phyloP scores from a whole-genome alignment of 345 rosid species.

The Aquilaria yunnanensis region DNA sequence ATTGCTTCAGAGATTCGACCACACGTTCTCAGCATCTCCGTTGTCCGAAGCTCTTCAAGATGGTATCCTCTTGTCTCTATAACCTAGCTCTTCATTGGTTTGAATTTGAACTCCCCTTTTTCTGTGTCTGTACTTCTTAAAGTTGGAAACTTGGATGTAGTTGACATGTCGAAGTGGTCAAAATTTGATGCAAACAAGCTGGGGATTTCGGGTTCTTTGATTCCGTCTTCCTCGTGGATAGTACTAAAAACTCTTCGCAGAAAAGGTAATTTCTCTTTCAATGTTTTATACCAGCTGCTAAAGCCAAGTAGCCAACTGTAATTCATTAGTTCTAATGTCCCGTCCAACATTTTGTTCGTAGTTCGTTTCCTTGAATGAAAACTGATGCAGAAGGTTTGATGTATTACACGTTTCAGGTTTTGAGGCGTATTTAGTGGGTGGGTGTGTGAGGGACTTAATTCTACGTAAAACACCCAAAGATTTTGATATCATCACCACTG shows the following conservation, averaged over 20 bases:
- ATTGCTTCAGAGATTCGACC: slow-evolving; percentile 37
- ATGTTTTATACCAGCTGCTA: background rate
- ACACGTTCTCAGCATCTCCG: slow-evolving; percentile 23
- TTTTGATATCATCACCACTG: slow-evolving; percentile 92
- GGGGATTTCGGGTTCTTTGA: slow-evolving; percentile 41
- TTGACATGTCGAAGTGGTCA: slow-evolving; percentile 59
- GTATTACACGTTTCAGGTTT: slow-evolving; percentile 39
- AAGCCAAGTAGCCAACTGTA: slow-evolving; percentile 2
- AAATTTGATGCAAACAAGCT: slow-evolving; percentile 34
- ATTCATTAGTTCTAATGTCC: background rate
- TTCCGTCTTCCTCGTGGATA: slow-evolving; percentile 42
- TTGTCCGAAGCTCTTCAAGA: slow-evolving; percentile 19
- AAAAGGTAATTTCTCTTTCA: slow-evolving; percentile 32
- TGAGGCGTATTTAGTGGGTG: slow-evolving; percentile 87
- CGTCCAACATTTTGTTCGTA: too few relatives aligned
- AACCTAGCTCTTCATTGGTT: background rate
- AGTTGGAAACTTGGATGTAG: slow-evolving; percentile 13
- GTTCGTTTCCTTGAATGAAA: background rate
- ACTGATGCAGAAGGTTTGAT: background rate
- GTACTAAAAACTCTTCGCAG: slow-evolving; percentile 48
- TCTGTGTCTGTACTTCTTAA: background rate
- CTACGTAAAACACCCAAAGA: slow-evolving; percentile 76
- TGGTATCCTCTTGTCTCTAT: slow-evolving; percentile 5
- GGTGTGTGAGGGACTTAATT: slow-evolving; percentile 90
- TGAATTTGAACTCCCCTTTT: background rate